A percentile compares a stretch with the other conserved stretches of the same genome.
These are phyloP conservation scores for Eucalyptus pauciflora DNA, from an alignment of 345 rosid species.

Conservation along the genomic window DNA sequence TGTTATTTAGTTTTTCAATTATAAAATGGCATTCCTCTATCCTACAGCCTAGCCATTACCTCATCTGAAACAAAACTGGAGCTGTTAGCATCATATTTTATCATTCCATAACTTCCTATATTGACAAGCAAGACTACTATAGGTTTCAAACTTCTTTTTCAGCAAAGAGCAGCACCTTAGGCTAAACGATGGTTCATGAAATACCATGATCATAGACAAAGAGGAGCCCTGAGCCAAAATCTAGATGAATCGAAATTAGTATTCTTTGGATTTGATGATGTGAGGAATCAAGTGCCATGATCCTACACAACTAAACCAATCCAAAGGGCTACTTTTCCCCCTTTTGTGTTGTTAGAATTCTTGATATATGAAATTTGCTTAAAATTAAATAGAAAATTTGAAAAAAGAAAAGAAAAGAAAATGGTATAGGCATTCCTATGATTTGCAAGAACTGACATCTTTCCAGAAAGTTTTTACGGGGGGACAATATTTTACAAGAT, in stretches of 20 bases:
- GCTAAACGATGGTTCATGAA: background rate
- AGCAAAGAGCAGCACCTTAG: background rate
- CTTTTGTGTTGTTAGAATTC: background rate
- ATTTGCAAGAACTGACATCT: background rate
- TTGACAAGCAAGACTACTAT: background rate
- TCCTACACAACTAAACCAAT: background rate
- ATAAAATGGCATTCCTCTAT: background rate
- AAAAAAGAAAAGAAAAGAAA: background rate
- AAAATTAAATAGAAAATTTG: background rate
- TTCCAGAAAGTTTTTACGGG: background rate
- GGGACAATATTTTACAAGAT: background rate
- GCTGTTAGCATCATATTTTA: background rate
- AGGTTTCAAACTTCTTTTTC: background rate
- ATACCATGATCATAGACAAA: background rate
- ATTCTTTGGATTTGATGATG: background rate
- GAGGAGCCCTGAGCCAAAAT: background rate
- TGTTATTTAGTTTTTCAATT: background rate
- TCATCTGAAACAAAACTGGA: background rate
- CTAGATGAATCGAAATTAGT: background rate
- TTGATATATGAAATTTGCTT: background rate
- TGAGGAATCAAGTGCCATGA: background rate
- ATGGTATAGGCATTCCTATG: background rate
- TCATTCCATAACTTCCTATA: background rate
- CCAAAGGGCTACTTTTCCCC: background rate
- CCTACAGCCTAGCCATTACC: background rate